A percentile compares a stretch with the other conserved stretches of the same genome.
phyloP scores from a whole-genome alignment of 805 yeast genomes.

The Spencermartinsiella europaea region DNA sequence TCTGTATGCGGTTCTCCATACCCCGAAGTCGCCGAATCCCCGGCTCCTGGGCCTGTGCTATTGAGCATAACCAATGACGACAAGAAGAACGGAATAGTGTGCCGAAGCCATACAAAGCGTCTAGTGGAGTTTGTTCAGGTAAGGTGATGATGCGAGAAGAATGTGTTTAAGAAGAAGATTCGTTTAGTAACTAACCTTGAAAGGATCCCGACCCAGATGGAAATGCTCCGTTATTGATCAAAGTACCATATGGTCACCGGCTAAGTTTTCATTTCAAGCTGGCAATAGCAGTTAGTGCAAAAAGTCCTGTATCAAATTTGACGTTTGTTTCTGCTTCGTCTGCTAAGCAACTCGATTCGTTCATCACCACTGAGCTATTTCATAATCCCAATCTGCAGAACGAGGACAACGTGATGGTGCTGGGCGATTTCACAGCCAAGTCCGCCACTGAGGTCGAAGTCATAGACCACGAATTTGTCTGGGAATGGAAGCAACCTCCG shows the following conservation, averaged over 20 bases:
- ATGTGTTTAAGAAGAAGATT: too few species aligned
- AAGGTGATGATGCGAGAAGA: too few species aligned
- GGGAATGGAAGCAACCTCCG: slow-evolving; percentile 28
- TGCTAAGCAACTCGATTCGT: slow-evolving; percentile 26
- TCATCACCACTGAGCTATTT: slow-evolving; percentile 32
- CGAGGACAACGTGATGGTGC: slow-evolving; percentile 32
- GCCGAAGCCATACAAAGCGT: neutral
- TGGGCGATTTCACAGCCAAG: slow-evolving; percentile 29
- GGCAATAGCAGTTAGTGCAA: slow-evolving; percentile 5
- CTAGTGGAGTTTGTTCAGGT: slow-evolving; percentile 12
- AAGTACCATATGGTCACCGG: slow-evolving; percentile 16
- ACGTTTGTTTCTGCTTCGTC: slow-evolving; percentile 30
- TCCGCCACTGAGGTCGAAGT: slow-evolving; percentile 1
- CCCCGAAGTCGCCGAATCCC: neutral
- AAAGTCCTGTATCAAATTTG: slow-evolving; percentile 23
- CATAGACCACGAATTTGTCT: slow-evolving; percentile 26
- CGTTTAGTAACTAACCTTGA: too few species aligned
- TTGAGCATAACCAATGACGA: neutral
- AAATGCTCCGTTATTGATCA: slow-evolving; percentile 14
- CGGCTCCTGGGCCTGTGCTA: slow-evolving; percentile 3
- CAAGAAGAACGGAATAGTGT: neutral
- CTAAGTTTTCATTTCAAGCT: slow-evolving; percentile 18
- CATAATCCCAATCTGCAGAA: slow-evolving; percentile 36
- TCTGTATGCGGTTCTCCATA: neutral
- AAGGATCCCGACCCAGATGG: slow-evolving; percentile 16